Evolutionary conservation across 305 asterid genomes (phyloP).

Genomic region (Fraxinus nigra): DNA sequence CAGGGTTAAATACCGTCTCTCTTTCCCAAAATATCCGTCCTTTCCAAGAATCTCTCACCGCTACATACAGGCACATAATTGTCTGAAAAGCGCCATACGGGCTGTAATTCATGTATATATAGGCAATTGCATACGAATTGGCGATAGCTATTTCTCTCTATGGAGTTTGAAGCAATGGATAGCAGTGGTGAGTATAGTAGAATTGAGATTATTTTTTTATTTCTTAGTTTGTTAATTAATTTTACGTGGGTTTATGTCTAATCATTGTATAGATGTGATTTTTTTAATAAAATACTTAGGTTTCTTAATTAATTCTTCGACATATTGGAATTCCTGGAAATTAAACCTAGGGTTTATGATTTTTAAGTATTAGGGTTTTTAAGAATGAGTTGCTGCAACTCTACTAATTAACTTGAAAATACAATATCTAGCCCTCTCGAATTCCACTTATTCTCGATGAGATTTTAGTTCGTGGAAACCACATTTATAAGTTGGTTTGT

Average conservation of each 20-base stretch:
- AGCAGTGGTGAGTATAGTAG: constrained; percentile 8
- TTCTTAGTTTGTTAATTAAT: constrained; percentile 7
- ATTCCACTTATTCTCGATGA: background rate
- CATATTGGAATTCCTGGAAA: background rate
- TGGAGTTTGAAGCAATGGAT: constrained; percentile 35
- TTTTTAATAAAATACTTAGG: constrained; percentile 2
- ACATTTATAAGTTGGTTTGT: background rate
- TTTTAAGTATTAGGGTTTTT: constrained; percentile 31
- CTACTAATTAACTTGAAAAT: background rate
- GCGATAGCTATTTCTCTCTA: constrained; percentile 24
- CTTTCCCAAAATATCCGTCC: background rate
- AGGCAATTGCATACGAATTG: background rate
- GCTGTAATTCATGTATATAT: background rate
- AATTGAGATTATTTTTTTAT: background rate
- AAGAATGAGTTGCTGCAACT: constrained; percentile 10
- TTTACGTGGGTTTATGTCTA: background rate
- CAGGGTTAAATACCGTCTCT: background rate
- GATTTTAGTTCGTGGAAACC: background rate
- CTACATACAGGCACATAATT: background rate
- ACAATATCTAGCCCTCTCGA: constrained; percentile 9
- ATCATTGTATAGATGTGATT: background rate
- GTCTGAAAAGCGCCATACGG: background rate
- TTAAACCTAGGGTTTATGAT: constrained; percentile 17
- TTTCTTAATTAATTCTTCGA: constrained; percentile 10
- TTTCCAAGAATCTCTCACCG: background rate